These are phyloP conservation scores for Solanum medicagineum DNA, from an alignment of 257 asterid species.

Conservation along the genomic window DNA sequence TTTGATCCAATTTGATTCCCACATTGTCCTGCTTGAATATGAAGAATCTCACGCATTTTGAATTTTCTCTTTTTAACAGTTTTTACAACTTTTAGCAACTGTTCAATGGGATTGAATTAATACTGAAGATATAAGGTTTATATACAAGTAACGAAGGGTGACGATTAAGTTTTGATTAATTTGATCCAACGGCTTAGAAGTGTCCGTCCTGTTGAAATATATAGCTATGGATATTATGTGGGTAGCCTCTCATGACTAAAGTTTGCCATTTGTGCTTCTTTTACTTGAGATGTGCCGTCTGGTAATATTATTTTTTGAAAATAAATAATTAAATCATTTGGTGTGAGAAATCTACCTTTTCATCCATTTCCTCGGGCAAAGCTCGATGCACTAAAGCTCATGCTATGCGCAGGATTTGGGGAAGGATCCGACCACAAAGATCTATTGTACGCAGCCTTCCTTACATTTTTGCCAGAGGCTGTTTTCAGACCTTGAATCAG, in stretches of 20 bases:
- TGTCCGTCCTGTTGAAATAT: neutral
- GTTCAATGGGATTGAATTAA: neutral
- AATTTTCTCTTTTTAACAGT: neutral
- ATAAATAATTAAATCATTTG: no score
- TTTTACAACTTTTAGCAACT: neutral
- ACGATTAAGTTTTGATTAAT: neutral
- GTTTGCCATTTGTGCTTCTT: neutral
- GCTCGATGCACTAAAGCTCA: no score
- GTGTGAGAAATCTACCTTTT: neutral
- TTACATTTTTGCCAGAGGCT: no score
- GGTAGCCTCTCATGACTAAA: neutral
- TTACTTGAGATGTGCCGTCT: neutral
- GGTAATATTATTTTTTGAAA: neutral
- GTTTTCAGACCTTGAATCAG: no score
- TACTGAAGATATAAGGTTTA: neutral
- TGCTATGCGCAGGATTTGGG: no score
- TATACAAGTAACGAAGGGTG: neutral
- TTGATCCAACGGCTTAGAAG: neutral
- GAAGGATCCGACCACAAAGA: no score
- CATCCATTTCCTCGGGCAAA: no score
- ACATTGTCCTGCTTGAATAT: slow-evolving; percentile 22
- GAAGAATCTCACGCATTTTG: slow-evolving; percentile 22
- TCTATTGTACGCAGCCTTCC: no score
- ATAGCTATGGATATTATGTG: neutral
- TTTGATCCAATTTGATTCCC: slow-evolving; percentile 23